phyloP scores from a whole-genome alignment of 1,284 basidiomycete species.

The Trichosporon faecale region DNA sequence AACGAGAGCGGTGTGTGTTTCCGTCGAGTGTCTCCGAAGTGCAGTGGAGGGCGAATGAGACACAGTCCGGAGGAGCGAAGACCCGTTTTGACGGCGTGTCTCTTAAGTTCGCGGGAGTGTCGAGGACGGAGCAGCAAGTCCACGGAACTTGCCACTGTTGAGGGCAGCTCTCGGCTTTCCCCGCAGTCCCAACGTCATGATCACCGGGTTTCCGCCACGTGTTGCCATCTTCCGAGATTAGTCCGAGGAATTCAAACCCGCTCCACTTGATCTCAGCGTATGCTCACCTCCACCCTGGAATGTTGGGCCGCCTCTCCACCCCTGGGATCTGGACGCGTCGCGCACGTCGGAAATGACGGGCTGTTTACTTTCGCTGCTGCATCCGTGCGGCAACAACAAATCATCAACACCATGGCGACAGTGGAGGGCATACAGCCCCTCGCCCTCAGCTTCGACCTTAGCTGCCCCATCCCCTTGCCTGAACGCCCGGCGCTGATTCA shows the following conservation, averaged over 20 bases:
- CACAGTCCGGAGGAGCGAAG: background rate
- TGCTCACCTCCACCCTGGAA: background rate
- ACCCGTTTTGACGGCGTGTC: background rate
- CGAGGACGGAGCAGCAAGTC: background rate
- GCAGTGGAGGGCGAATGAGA: background rate
- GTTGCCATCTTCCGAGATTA: background rate
- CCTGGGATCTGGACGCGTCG: background rate
- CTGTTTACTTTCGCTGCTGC: background rate
- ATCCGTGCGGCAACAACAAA: background rate
- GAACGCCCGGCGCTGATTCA: constrained; percentile 14
- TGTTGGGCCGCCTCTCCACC: too few relatives aligned
- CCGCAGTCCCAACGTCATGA: background rate
- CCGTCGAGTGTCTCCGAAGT: background rate
- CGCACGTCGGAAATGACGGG: background rate
- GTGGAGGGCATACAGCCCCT: constrained; percentile 17
- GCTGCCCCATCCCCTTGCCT: constrained; percentile 35
- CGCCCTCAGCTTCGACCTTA: constrained; percentile 35
- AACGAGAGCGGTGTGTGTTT: background rate
- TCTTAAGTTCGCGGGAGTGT: background rate
- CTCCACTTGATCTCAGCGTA: background rate
- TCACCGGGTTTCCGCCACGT: background rate
- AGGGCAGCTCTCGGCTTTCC: background rate
- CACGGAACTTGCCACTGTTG: constrained; percentile 3
- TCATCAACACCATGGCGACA: background rate
- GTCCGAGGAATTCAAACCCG: constrained; percentile 9